Percentiles rank a stretch among this genome's conserved stretches.
phyloP scores from a whole-genome alignment of 768 basidiomycete genomes.

The Rossbeevera mucosa region DNA sequence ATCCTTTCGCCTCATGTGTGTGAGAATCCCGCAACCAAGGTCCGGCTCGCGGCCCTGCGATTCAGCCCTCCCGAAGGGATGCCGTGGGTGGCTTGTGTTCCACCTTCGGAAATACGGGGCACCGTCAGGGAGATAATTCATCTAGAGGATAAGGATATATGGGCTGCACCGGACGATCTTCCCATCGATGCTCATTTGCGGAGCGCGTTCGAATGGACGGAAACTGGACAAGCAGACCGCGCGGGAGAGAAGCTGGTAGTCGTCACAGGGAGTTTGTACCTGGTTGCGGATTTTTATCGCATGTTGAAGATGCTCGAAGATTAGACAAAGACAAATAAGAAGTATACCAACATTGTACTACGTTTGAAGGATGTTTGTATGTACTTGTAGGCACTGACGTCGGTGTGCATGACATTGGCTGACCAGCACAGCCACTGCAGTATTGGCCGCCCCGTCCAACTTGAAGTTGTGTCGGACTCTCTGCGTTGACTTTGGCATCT shows the following conservation, averaged over 20 bases:
- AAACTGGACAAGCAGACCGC: conserved; percentile 6
- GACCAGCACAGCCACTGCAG: neutral
- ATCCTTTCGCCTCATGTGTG: conserved; percentile 47
- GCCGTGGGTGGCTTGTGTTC: conserved; percentile 84
- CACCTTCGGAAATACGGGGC: conserved; percentile 45
- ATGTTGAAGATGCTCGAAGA: conserved; percentile 24
- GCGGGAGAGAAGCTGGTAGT: conserved; percentile 49
- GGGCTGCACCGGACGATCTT: conserved; percentile 35
- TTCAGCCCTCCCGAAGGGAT: conserved; percentile 84
- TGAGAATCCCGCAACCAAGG: conserved; percentile 25
- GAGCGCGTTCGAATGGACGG: conserved; percentile 49
- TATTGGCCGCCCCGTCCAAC: neutral
- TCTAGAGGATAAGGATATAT: conserved; percentile 38
- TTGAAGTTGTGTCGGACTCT: neutral
- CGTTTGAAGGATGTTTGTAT: neutral
- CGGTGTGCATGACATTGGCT: neutral
- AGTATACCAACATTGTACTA: no score
- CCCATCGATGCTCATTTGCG: conserved; percentile 34
- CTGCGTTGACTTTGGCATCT: neutral
- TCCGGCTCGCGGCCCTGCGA: conserved; percentile 48
- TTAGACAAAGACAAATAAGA: neutral
- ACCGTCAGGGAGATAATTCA: conserved; percentile 43
- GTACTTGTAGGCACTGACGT: neutral
- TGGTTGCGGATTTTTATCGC: conserved; percentile 90
- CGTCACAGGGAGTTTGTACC: conserved; percentile 88